Evolutionary conservation across 2,329 filamentous ascomycete genomes (phyloP), one percentile per base, ranked within the genome.

Genomic region (Akanthomyces uredinophilus): DNA sequence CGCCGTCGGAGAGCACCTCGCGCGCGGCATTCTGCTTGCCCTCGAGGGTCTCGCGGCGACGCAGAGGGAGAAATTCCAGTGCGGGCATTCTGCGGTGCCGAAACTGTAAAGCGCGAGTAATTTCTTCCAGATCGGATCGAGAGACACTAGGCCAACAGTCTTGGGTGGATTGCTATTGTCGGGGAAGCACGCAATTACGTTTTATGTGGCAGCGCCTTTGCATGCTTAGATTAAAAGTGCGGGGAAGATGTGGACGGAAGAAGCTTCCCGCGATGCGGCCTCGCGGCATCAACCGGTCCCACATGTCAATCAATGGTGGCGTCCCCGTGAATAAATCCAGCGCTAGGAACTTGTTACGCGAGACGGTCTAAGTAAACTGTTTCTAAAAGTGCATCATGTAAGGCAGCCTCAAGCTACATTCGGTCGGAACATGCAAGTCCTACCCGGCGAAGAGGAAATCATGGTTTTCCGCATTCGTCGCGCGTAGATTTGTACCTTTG

Each of bases 11-110:
- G 10, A 60, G 56, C 1, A 60, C 47, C 47, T 60, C 56, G 35
- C 56, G 46, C n/a, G 24, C 56, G 37, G 56, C 56, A 43, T 22
- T 32, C n/a, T 60, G 56, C 46, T 51, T 60, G 46, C 43, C 56
- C 47, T 60, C 56, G 46, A 60, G 32, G 3, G 56, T 60, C 46
- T 60, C 47, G 47, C 56, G 46, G 47, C 56, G 56, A 8, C 39
- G 24, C 6, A 60, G 18, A 4, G 35, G 24, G 18, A 60, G 46
- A 24, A 47, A 60, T 3, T 22, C 49, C 22, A 22, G 55, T 4
- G 22, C 18, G 8, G 47, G 11, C 56, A 60, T 60, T 20, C n/a
- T 41, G 43, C 20, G 11, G n/a, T 5, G 47, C 7, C 5, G 47
- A 32, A n/a, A 22, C 16, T 8, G 13, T 5, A 11, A 22, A 3